Evolutionary conservation across 1,284 basidiomycete species (phyloP), one percentile per base, ranked within the genome.

Genomic region (Calocybe gambosa): DNA sequence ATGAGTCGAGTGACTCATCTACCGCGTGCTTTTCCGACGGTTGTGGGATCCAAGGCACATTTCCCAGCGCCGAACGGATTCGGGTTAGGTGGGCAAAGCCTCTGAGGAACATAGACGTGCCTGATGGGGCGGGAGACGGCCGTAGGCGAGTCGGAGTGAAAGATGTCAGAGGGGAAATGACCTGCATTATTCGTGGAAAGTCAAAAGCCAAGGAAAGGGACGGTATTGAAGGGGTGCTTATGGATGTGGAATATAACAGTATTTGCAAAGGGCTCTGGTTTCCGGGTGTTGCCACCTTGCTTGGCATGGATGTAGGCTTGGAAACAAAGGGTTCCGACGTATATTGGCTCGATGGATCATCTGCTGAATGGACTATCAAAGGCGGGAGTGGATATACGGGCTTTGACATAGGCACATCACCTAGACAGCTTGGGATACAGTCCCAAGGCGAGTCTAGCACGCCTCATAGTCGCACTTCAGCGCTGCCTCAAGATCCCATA

Each of bases 61-160:
- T 89, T 58, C 84, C 82, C 0, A 86, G 82, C 47, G 73, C 86
- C 1, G 85, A 89, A 43, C 72, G 77, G 8, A 71, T 90, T 41
- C 80, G 84, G 13, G 65, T 89, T 35, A 74, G 87, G 43, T 90
- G 88, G 86, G 85, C 87, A 3, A 73, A 75, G 46, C 86, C 84
- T 5, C 62, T 74, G 35, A 80, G 73, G 57, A 66, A 63, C 6
- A 61, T 78, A 2, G 65, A 75, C 47, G 58, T 70, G 8, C 71
- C 67, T 6, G 73, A 70, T 12, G 58, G 57, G 8, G 47, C 7
- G 34, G 67, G 69, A 28, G 77, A 78, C 58, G 75, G 73, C 10
- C 70, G 85, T 43, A 69, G 80, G 39, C 71, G 81, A 26, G 83
- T 85, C 3, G 82, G 83, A 2, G 79, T 88, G 10, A 74, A 72